phyloP scores from a whole-genome alignment of 805 yeast genomes.

The Scheffersomyces amazonensis region DNA sequence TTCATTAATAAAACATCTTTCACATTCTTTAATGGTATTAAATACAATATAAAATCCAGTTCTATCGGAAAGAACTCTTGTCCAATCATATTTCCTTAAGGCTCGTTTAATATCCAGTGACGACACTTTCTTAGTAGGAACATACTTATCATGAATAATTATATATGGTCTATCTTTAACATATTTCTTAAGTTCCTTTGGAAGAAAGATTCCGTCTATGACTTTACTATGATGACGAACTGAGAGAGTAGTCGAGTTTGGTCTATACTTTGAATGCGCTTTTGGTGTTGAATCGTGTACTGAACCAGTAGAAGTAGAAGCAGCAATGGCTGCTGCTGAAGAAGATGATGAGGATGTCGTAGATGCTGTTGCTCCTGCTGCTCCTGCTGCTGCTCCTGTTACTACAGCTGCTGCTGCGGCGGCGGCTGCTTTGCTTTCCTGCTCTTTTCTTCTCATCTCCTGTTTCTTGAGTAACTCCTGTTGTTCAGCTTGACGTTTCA shows the following conservation, averaged over 20 bases:
- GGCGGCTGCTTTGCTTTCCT: slow-evolving; percentile 9
- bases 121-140: slow-evolving; percentile 45
- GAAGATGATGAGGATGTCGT: not conserved
- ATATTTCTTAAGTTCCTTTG: slow-evolving; percentile 45
- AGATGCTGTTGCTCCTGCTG: slow-evolving; percentile 2
- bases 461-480: slow-evolving; percentile 9
- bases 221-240: slow-evolving; percentile 26
- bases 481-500: slow-evolving; percentile 13
- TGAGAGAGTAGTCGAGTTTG: slow-evolving; percentile 36
- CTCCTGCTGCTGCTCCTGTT: not conserved
- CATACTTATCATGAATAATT: slow-evolving; percentile 49
- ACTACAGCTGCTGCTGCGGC: slow-evolving; percentile 5
- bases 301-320: not conserved
- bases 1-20: slow-evolving; percentile 54
- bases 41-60: slow-evolving; percentile 74
- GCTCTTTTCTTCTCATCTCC: slow-evolving; percentile 16
- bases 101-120: slow-evolving; percentile 58
- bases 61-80: slow-evolving; percentile 58
- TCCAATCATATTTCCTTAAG: slow-evolving; percentile 61
- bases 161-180: slow-evolving; percentile 60
- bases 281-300: too few relatives aligned
- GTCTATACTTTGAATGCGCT: slow-evolving; percentile 16
- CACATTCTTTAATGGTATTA: slow-evolving; percentile 55
- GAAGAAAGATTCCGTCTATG: slow-evolving; percentile 38
- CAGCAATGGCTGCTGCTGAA: not conserved